Evolutionary conservation across 2,329 filamentous ascomycete genomes (phyloP).

Genomic region (Escovopsis sp.): DNA sequence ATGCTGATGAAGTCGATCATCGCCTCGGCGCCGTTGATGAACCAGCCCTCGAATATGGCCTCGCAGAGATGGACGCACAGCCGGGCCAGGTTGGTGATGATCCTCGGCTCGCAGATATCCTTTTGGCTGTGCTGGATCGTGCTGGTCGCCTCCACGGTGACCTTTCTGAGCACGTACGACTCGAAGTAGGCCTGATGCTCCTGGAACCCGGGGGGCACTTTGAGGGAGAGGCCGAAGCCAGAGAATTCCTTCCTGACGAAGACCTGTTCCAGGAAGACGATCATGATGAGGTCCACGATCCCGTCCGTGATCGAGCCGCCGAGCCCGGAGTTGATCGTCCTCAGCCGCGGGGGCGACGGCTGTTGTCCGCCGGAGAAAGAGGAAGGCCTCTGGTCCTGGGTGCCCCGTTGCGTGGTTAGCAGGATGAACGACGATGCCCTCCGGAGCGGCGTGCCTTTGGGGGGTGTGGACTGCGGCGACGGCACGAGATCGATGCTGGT

Average conservation of each 20-base stretch:
- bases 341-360: slow-evolving; percentile 22
- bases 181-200: slow-evolving; percentile 95
- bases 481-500: slow-evolving; percentile 39
- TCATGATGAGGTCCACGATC: slow-evolving; percentile 61
- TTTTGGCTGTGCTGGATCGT: slow-evolving; percentile 58
- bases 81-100: slow-evolving; percentile 74
- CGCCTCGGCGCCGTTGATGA: slow-evolving; percentile 71
- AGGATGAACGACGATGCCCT: slow-evolving; percentile 87
- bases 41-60: slow-evolving; percentile 92
- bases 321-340: slow-evolving; percentile 33
- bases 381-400: slow-evolving; percentile 42
- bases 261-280: slow-evolving; percentile 74
- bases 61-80: slow-evolving; percentile 73
- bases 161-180: slow-evolving; percentile 68
- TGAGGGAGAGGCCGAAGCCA: slow-evolving; percentile 72
- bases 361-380: slow-evolving; percentile 35
- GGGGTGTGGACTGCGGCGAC: slow-evolving; percentile 31
- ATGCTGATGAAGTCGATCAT: slow-evolving; percentile 77
- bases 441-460: slow-evolving; percentile 47
- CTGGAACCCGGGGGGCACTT: slow-evolving; percentile 80
- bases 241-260: slow-evolving; percentile 79
- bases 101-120: slow-evolving; percentile 61
- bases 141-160: slow-evolving; percentile 55
- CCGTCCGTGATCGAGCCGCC: slow-evolving; percentile 61
- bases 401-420: slow-evolving; percentile 54